Conservation (phyloP, 257 asterid genomes). For the Solanum microdontum region DNA sequence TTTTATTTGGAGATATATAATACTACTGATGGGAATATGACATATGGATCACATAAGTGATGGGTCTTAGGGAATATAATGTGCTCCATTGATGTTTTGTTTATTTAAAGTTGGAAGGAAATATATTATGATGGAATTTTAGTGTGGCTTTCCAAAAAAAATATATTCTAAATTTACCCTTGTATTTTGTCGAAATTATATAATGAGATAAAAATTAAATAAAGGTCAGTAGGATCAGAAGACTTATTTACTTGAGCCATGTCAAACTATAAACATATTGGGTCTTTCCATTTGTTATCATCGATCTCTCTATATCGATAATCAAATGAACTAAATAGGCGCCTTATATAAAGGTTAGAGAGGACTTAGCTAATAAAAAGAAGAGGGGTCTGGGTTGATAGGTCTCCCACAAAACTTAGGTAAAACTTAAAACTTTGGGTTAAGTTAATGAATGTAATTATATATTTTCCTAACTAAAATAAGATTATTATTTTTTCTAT, state of each 20-base stretch:
- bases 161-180: neutral
- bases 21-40: neutral
- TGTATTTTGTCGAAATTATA: neutral
- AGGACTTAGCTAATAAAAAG: too few relatives aligned
- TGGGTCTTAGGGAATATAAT: neutral
- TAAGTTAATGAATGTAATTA: too few relatives aligned
- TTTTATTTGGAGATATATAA: neutral
- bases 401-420: neutral
- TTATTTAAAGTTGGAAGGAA: neutral
- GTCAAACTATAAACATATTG: too few relatives aligned
- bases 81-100: neutral
- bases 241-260: too few relatives aligned
- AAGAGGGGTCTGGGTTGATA: too few relatives aligned
- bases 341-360: too few relatives aligned
- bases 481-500: too few relatives aligned
- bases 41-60: neutral
- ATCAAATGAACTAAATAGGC: too few relatives aligned
- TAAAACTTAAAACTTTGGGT: too few relatives aligned
- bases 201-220: neutral
- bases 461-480: too few relatives aligned
- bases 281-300: too few relatives aligned
- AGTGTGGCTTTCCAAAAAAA: neutral
- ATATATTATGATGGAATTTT: neutral
- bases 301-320: too few relatives aligned
- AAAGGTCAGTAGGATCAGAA: neutral